Conservation (phyloP, 139 green algal species). For the Yamagishiella unicocca region DNA sequence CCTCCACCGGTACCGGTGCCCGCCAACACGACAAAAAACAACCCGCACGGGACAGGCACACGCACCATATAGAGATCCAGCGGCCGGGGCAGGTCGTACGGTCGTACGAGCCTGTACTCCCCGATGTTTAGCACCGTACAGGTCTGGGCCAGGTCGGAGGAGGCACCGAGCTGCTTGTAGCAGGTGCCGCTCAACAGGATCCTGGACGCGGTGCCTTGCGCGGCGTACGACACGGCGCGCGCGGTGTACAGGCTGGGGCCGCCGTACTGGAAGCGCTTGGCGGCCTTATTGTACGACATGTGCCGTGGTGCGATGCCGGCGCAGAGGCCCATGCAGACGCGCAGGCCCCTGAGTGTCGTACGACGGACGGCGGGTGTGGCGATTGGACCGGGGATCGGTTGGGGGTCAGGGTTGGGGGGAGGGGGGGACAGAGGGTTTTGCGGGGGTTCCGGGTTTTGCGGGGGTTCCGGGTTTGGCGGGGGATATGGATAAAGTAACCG, state of each 20-base stretch:
- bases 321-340: conserved; percentile 26
- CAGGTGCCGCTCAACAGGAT: conserved; percentile 18
- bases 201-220: conserved; percentile 4
- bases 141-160: not conserved
- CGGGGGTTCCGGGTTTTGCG: not conserved
- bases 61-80: conserved; percentile 42
- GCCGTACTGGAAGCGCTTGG: conserved; percentile 29
- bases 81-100: not conserved
- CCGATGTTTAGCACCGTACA: conserved; percentile 33
- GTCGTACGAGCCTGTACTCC: conserved; percentile 8
- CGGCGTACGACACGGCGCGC: not conserved
- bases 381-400: no score
- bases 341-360: conserved; percentile 29
- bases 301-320: not conserved
- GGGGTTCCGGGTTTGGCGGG: no score
- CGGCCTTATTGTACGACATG: conserved; percentile 8
- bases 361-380: no score
- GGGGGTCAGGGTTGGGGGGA: no score
- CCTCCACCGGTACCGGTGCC: no score
- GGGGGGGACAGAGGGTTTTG: not conserved
- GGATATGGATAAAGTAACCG: no score
- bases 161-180: conserved; percentile 29
- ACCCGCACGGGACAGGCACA: not conserved
- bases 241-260: not conserved
- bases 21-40: not conserved